Evolutionary conservation across 345 rosid species (phyloP), one percentile per base, ranked within the genome.

Genomic region (Euclidium syriacum): DNA sequence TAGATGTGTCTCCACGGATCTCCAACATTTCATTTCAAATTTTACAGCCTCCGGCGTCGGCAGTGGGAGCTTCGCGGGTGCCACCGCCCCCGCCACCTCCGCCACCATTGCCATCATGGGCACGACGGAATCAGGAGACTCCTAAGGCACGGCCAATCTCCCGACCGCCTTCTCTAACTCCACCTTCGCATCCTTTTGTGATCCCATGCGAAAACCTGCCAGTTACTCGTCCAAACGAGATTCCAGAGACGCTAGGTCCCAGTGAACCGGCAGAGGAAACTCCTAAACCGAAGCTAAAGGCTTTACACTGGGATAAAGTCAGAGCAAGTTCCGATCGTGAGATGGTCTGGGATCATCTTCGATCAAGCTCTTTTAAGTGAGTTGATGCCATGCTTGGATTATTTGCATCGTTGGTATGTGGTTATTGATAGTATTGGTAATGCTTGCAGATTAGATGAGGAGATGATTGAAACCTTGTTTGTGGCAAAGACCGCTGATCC

Each of bases 311-410:
- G 98, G 96, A 91, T 66, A 91, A 91, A 81, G 95, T 91, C 39
- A 81, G 96, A 78, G 98, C 98, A 22, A 91, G 96, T 80, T 91
- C 98, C 10, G 98, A 85, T 71, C 84, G 94, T n/a, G 96, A 91
- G 68, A 91, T 87, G 96, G 98, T 84, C 16, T 91, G 98, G 96
- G 98, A 91, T 81, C 98, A 87, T 24, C 83, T 91, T 70, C 73
- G 91, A 54, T 81, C 95, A 32, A 87, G 89, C 75, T 91, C 98
- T 10, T 91, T 87, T 44, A 81, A 78, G 98, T 91, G 79, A 75
- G 90, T 58, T 54, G 15, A 49, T 34, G 18, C 14, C 33, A 18
- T 24, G 12, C 15, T 52, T 42, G 7, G 22, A 2, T 39, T 7
- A 3, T 32, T 14, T 27, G 50, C 7, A 32, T 23, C 14, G 1